Evolutionary conservation across 2,329 filamentous ascomycete species (phyloP), one percentile per base, ranked within the genome.

Genomic region (Sclerotinia glacialis): DNA sequence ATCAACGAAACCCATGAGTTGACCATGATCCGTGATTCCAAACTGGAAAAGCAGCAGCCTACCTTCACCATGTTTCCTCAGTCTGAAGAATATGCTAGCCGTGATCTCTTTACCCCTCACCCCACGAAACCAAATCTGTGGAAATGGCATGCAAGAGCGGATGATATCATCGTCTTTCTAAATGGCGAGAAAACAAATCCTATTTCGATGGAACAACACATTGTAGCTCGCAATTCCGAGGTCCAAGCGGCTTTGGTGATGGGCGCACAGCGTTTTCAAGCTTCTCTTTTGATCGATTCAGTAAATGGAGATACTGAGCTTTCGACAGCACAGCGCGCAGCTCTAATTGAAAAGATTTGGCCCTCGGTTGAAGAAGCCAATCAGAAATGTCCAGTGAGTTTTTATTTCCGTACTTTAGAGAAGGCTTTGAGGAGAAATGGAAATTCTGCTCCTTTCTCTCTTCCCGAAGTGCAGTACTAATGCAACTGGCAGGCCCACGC

Each of bases 111-210:
- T 72, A 53, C 14, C 66, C 68, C 1, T 70, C 63, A 26, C 77
- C 80, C 66, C 75, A 73, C 68, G 3, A 76, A 77, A 7, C 69
- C 72, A 0, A 67, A 71, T 44, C 70, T 77, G 1, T 81, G 78
- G 77, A 73, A 70, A 12, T 79, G 73, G 63, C 46, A 72, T 23
- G 78, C 78, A 11, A 73, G 79, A 12, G 66, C 69, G 8, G 79
- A 81, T 56, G 79, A 81, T 70, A 74, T 80, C 23, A 77, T 81
- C 42, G 78, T 80, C 0, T 72, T 80, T 28, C 76, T 74, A 23
- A 80, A 78, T 53, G 80, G 80, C 2, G 79, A 80, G 63, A 82
- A 81, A 68, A 75, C 80, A 42, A 80, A 81, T 46, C 79, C 79
- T 0, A 69, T 78, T 23, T 55, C 49, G 1, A 55, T 64, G 61